phyloP scores from a whole-genome alignment of 2,329 filamentous ascomycete species.

The Trichoderma citrinoviride region DNA sequence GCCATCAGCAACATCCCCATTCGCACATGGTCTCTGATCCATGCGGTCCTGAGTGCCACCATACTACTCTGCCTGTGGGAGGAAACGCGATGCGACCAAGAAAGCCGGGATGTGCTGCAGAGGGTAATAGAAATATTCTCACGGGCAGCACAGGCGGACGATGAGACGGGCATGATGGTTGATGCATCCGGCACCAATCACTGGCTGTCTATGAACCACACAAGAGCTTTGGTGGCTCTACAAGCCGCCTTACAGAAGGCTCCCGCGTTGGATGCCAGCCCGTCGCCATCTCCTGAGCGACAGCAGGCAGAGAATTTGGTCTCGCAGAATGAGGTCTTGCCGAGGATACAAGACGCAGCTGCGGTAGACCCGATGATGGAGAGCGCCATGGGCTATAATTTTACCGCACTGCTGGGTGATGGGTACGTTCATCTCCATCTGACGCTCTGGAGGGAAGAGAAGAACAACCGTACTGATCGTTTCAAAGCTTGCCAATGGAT shows the following conservation, averaged over 20 bases:
- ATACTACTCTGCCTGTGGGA: slow-evolving; percentile 19
- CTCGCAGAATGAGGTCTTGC: background rate
- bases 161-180: slow-evolving; percentile 8
- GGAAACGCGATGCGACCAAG: slow-evolving; percentile 9
- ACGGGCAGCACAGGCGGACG: slow-evolving; percentile 10
- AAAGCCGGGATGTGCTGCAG: slow-evolving; percentile 16
- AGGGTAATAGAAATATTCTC: slow-evolving; percentile 14
- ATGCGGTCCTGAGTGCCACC: slow-evolving; percentile 6
- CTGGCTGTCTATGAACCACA: slow-evolving; percentile 17
- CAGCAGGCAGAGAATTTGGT: background rate
- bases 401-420: background rate
- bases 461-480: background rate
- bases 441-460: background rate
- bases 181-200: background rate
- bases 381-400: background rate
- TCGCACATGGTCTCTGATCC: slow-evolving; percentile 18
- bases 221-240: slow-evolving; percentile 7
- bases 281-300: background rate
- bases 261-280: background rate
- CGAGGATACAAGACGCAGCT: background rate
- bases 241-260: slow-evolving; percentile 8
- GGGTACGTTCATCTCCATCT: background rate
- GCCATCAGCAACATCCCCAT: slow-evolving; percentile 14
- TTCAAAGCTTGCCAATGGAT: background rate
- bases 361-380: background rate